These are phyloP conservation scores for Picea mariana DNA, from an alignment of 83 land plant genomes.

Conservation along the genomic window DNA sequence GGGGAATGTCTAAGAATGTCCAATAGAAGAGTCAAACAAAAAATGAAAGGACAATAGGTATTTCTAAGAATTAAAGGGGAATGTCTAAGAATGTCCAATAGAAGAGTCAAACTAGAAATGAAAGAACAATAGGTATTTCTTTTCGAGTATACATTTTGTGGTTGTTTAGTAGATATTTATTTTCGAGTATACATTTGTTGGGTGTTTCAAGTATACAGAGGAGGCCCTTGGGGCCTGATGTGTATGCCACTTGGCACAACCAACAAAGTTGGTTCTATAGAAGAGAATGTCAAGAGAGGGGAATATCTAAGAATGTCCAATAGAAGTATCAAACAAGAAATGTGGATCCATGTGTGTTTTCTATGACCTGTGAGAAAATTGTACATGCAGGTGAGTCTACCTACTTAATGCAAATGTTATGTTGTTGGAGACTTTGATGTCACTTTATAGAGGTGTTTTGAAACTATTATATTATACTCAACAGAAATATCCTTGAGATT, in stretches of 20 bases:
- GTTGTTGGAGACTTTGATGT: background rate
- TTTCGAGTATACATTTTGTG: too few species aligned
- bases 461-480: too few species aligned
- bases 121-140: too few species aligned
- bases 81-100: too few species aligned
- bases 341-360: background rate
- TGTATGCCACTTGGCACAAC: background rate
- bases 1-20: constrained; percentile 72
- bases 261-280: constrained; percentile 74
- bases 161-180: too few species aligned
- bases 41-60: background rate
- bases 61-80: too few species aligned
- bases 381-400: background rate
- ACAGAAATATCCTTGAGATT: too few species aligned
- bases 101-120: too few species aligned
- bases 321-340: background rate
- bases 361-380: background rate
- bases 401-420: background rate
- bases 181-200: too few species aligned
- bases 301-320: constrained; percentile 58
- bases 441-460: too few species aligned
- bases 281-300: constrained; percentile 97
- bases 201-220: too few species aligned
- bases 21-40: background rate
- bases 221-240: too few species aligned